A percentile compares a stretch with the other conserved stretches of the same genome.
phyloP scores from a whole-genome alignment of 768 basidiomycete genomes.

The Amanita brunnescens region DNA sequence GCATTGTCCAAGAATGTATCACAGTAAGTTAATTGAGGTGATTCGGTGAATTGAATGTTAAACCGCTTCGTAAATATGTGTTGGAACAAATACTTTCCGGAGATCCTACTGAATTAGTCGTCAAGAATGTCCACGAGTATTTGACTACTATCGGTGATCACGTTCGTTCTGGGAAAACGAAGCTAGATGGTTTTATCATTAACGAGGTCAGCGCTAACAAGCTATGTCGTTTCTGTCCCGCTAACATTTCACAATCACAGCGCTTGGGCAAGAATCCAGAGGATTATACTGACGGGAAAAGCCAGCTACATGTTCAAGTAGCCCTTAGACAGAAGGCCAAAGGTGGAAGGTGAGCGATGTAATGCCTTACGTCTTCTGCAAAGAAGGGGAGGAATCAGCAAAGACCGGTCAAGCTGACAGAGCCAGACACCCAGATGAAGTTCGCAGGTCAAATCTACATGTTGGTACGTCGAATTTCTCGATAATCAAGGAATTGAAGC shows the following conservation, averaged over 20 bases:
- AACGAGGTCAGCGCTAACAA: slow-evolving; percentile 75
- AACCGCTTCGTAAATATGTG: slow-evolving; percentile 53
- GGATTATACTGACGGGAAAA: slow-evolving; percentile 93
- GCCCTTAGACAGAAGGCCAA: slow-evolving; percentile 83
- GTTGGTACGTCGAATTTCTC: slow-evolving; percentile 48
- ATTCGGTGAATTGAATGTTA: not conserved
- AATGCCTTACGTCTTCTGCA: slow-evolving; percentile 91
- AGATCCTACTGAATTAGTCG: slow-evolving; percentile 80
- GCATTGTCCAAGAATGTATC: slow-evolving; percentile 87
- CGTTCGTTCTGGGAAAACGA: slow-evolving; percentile 67
- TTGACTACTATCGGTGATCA: slow-evolving; percentile 67
- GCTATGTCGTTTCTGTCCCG: too few relatives aligned
- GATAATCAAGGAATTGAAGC: not conserved
- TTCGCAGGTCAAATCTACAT: slow-evolving; percentile 60
- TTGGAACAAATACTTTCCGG: slow-evolving; percentile 88
- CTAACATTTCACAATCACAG: slow-evolving; percentile 29
- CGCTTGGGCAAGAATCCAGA: slow-evolving; percentile 94
- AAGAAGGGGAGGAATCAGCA: slow-evolving; percentile 59
- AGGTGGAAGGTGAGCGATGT: slow-evolving; percentile 86
- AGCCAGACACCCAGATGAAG: slow-evolving; percentile 91
- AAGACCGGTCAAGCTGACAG: slow-evolving; percentile 80
- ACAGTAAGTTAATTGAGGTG: slow-evolving; percentile 46
- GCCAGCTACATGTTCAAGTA: slow-evolving; percentile 94
- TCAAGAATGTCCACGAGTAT: slow-evolving; percentile 91
- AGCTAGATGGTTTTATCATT: slow-evolving; percentile 91